A percentile compares a stretch with the other conserved stretches of the same genome.
These are phyloP conservation scores for Solanum phureja DNA, from an alignment of 257 asterid genomes.

Conservation along the genomic window DNA sequence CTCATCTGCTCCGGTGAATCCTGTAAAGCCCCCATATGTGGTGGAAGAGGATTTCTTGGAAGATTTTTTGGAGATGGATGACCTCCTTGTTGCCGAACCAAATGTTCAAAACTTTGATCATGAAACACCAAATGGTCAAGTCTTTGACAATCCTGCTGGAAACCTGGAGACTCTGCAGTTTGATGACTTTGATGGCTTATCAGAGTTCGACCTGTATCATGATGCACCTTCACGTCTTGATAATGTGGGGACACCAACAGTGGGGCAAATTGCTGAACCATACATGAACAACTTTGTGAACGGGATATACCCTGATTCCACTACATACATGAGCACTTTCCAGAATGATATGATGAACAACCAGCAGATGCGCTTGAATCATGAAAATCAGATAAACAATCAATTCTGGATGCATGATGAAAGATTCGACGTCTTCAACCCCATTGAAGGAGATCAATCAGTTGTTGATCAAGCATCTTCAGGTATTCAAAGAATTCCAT, in stretches of 20 bases:
- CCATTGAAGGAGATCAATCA: constrained; percentile 29
- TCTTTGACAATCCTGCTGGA: neutral
- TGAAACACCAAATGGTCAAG: neutral
- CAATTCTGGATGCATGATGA: constrained; percentile 43
- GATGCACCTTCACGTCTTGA: constrained; percentile 29
- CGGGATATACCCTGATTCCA: constrained; percentile 5
- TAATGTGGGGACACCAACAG: constrained; percentile 24
- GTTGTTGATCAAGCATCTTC: constrained; percentile 28
- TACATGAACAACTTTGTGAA: constrained; percentile 15
- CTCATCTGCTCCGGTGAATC: constrained; percentile 24
- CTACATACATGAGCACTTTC: constrained; percentile 3
- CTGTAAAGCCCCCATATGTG: neutral
- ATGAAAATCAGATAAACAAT: constrained; percentile 21
- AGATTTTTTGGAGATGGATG: constrained; percentile 82
- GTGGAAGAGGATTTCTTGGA: constrained; percentile 44
- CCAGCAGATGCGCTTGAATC: constrained; percentile 26
- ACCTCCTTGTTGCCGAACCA: constrained; percentile 39
- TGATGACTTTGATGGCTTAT: constrained; percentile 39
- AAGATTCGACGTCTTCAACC: constrained; percentile 21
- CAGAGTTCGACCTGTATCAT: constrained; percentile 47
- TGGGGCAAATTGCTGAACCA: constrained; percentile 23
- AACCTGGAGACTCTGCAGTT: constrained; percentile 20
- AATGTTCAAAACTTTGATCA: constrained; percentile 3
- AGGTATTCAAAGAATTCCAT: constrained; percentile 54
- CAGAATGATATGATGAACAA: constrained; percentile 12